These are phyloP conservation scores for Nadsonia commutata DNA, from an alignment of 1,139 yeast species.

Conservation along the genomic window DNA sequence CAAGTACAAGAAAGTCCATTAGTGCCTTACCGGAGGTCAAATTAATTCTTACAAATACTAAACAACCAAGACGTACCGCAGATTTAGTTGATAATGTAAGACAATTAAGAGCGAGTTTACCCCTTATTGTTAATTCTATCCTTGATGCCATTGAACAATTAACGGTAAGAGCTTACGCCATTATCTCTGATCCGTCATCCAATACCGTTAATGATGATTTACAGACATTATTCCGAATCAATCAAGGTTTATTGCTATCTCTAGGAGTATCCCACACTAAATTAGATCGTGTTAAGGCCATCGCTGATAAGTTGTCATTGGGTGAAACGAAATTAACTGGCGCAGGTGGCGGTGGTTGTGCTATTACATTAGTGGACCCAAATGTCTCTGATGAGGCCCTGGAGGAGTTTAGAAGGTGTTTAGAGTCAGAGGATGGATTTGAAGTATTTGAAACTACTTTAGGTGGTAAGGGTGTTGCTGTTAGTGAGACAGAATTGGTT, in stretches of 20 bases:
- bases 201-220: constrained; percentile 18
- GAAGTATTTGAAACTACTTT: constrained; percentile 70
- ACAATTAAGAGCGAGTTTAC: constrained; percentile 34
- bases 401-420: constrained; percentile 23
- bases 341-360: constrained; percentile 99
- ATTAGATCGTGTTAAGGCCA: constrained; percentile 53
- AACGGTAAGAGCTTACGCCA: constrained; percentile 52
- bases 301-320: constrained; percentile 43
- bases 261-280: constrained; percentile 89
- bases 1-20: constrained; percentile 46
- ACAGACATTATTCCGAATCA: constrained; percentile 57
- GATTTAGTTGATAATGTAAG: constrained; percentile 69
- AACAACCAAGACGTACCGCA: constrained; percentile 77
- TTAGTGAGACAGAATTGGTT: constrained; percentile 1
- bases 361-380: constrained; percentile 64
- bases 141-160: constrained; percentile 33
- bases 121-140: constrained; percentile 41
- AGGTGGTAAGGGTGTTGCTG: constrained; percentile 83
- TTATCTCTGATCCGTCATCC: constrained; percentile 11
- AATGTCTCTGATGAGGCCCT: constrained; percentile 22
- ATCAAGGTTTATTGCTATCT: constrained; percentile 77
- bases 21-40: constrained; percentile 50
- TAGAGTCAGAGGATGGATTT: constrained; percentile 26
- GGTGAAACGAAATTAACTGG: constrained; percentile 95
- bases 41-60: constrained; percentile 69